Evolutionary conservation across 805 yeast genomes (phyloP).

Genomic region (Wickerhamiella azyma): DNA sequence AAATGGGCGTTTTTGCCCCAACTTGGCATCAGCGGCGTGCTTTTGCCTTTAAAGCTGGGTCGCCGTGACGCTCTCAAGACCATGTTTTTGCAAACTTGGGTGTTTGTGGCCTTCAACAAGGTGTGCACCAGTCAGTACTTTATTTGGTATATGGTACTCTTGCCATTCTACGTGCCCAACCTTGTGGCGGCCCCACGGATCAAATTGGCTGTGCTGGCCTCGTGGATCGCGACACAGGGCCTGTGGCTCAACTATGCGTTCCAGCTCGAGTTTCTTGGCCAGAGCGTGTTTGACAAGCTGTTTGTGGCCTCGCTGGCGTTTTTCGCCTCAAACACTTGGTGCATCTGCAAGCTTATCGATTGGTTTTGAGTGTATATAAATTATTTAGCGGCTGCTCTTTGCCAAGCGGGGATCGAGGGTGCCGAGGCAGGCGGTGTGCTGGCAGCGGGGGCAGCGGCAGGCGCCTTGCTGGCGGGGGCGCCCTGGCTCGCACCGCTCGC

Average conservation of each 20-base stretch:
- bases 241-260: constrained; percentile 71
- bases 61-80: constrained; percentile 35
- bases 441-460: not conserved
- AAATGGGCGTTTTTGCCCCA: constrained; percentile 74
- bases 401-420: constrained; percentile 7
- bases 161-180: constrained; percentile 55
- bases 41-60: constrained; percentile 43
- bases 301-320: constrained; percentile 43
- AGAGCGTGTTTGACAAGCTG: constrained; percentile 46
- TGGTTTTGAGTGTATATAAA: constrained; percentile 23
- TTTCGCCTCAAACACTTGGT: constrained; percentile 48
- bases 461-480: not conserved
- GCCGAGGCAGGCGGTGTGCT: not conserved
- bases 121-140: constrained; percentile 92
- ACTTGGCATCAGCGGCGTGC: constrained; percentile 39
- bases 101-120: constrained; percentile 67
- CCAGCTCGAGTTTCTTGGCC: constrained; percentile 66
- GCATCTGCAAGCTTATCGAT: constrained; percentile 42
- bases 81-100: constrained; percentile 61
- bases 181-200: constrained; percentile 27
- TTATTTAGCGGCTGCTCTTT: constrained; percentile 2
- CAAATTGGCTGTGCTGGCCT: constrained; percentile 22
- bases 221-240: constrained; percentile 65
- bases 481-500: not conserved
- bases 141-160: constrained; percentile 78